Evolutionary conservation across 441 rosid genomes (phyloP).

Genomic region (Theobroma grandiflorum): DNA sequence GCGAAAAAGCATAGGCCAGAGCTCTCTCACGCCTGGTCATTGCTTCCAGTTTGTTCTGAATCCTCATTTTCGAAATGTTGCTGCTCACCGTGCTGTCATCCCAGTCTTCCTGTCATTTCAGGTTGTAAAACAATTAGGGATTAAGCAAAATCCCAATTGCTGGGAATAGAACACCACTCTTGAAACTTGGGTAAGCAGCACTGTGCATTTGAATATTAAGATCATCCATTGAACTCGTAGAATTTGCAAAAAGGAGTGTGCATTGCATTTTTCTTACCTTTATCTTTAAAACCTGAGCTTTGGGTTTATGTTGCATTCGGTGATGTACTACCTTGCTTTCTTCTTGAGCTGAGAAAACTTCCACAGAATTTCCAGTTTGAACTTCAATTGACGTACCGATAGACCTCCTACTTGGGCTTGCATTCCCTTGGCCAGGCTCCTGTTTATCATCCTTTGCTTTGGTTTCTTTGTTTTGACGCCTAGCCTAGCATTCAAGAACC

Average conservation of each 20-base stretch:
- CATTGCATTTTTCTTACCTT: conserved; percentile 52
- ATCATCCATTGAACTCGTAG: conserved; percentile 12
- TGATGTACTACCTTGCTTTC: conserved; percentile 41
- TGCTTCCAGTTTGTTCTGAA: conserved; percentile 74
- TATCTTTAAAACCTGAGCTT: conserved; percentile 53
- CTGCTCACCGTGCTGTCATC: conserved; percentile 93
- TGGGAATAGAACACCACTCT: background rate
- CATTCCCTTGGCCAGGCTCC: conserved; percentile 36
- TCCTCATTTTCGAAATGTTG: conserved; percentile 66
- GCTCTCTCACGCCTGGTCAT: conserved; percentile 84
- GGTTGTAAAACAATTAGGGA: background rate
- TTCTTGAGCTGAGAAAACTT: conserved; percentile 45
- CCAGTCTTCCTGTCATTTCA: conserved; percentile 74
- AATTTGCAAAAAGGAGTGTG: background rate
- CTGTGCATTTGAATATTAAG: background rate
- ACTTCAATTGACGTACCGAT: conserved; percentile 76
- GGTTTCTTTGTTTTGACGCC: conserved; percentile 36
- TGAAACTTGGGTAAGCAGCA: background rate
- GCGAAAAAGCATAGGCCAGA: conserved; percentile 89
- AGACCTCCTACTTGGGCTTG: conserved; percentile 60
- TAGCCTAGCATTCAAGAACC: conserved; percentile 51
- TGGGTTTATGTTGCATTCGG: conserved; percentile 48
- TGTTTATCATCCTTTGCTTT: conserved; percentile 31
- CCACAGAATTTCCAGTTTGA: conserved; percentile 66
- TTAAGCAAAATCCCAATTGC: background rate